These are phyloP conservation scores for Lecanicillium sp. DNA, from an alignment of 2,329 filamentous ascomycete genomes.

Conservation along the genomic window DNA sequence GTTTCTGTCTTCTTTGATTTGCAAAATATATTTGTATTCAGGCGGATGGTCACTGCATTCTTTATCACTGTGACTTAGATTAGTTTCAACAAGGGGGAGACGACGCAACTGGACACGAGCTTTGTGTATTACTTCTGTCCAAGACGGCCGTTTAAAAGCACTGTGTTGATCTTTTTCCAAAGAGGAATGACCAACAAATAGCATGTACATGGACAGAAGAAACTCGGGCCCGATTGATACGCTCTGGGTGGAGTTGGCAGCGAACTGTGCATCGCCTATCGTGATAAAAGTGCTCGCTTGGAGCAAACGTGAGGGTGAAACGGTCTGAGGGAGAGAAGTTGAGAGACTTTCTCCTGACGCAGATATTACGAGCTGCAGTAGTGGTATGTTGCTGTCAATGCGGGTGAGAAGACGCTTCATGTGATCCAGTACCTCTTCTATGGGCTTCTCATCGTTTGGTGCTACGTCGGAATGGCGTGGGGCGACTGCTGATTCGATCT, in stretches of 20 bases:
- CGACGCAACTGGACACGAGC: conserved; percentile 73
- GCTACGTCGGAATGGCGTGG: too few relatives aligned
- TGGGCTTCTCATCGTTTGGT: conserved; percentile 41
- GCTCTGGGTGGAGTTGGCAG: conserved; percentile 49
- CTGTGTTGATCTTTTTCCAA: not conserved
- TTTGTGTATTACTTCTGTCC: conserved; percentile 97
- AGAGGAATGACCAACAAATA: conserved; percentile 72
- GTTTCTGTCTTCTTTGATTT: conserved; percentile 73
- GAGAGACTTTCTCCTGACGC: conserved; percentile 85
- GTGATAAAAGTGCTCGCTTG: conserved; percentile 91
- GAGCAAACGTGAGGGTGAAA: conserved; percentile 82
- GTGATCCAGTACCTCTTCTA: conserved; percentile 62
- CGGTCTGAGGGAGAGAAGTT: conserved; percentile 66
- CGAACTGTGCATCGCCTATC: conserved; percentile 77
- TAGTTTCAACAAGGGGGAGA: conserved; percentile 34
- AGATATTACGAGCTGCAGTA: conserved; percentile 89
- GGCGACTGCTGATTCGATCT: conserved; percentile 46
- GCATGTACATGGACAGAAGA: conserved; percentile 84
- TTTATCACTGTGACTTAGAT: too few relatives aligned
- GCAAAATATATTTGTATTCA: conserved; percentile 67
- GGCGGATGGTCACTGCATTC: conserved; percentile 1
- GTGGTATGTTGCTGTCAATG: conserved; percentile 85
- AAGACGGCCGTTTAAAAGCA: conserved; percentile 49
- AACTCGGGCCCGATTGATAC: conserved; percentile 86
- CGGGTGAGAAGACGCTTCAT: conserved; percentile 66